Evolutionary conservation across 495 filamentous ascomycete genomes (phyloP).

Genomic region (Clohesyomyces aquaticus): DNA sequence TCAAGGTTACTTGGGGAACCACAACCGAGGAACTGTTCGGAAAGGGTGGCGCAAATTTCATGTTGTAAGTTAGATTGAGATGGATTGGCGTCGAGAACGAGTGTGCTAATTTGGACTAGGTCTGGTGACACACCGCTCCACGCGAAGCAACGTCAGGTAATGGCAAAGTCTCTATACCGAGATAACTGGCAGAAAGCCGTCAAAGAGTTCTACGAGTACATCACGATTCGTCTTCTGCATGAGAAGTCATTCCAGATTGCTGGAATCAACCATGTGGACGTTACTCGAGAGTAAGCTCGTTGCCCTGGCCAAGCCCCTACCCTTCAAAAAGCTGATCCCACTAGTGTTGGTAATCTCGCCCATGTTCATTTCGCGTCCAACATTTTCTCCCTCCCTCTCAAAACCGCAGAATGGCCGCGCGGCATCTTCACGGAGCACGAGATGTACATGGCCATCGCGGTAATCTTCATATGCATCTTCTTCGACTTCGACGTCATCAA

Average conservation of each 20-base stretch:
- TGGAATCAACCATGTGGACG: conserved; percentile 68
- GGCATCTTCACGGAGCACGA: conserved; percentile 80
- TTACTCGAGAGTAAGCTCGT: conserved; percentile 69
- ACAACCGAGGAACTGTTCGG: conserved; percentile 59
- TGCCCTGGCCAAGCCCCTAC: conserved; percentile 22
- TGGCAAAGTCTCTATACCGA: conserved; percentile 52
- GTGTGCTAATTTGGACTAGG: neutral
- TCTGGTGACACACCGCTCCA: conserved; percentile 56
- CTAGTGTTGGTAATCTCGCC: conserved; percentile 62
- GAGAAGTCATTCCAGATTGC: conserved; percentile 64
- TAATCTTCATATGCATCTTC: conserved; percentile 64
- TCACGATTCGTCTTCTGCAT: conserved; percentile 65
- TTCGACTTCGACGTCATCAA: conserved; percentile 59
- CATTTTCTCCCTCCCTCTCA: conserved; percentile 74
- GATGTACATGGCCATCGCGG: conserved; percentile 71
- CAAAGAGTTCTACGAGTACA: conserved; percentile 63
- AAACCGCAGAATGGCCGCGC: conserved; percentile 66
- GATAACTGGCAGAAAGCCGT: conserved; percentile 58
- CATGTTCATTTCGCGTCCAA: conserved; percentile 73
- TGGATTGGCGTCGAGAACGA: neutral
- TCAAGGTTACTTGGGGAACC: conserved; percentile 67
- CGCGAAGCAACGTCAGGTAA: conserved; percentile 50
- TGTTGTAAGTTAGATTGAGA: conserved; percentile 45
- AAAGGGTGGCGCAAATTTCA: conserved; percentile 59
- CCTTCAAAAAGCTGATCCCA: conserved; percentile 48